These are phyloP conservation scores for Lactarius pseudohatsudake DNA, from an alignment of 768 basidiomycete species.

Conservation along the genomic window DNA sequence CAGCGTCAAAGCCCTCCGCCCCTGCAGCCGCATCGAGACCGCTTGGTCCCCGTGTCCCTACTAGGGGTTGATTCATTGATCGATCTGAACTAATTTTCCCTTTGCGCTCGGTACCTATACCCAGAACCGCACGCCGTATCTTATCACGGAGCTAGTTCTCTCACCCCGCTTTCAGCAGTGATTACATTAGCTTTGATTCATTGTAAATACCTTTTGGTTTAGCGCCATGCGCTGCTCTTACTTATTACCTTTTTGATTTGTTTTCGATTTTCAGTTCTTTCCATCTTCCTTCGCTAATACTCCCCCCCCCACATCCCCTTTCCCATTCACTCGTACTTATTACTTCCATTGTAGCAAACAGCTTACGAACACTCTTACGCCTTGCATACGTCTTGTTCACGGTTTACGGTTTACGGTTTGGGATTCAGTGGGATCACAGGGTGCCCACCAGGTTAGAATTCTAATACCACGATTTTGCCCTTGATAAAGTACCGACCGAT, in stretches of 20 bases:
- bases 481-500: neutral
- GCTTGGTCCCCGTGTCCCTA: conserved; percentile 25
- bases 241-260: conserved; percentile 30
- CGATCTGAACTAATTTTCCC: conserved; percentile 24
- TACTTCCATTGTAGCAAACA: conserved; percentile 28
- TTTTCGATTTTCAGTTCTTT: conserved; percentile 5
- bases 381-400: conserved; percentile 25
- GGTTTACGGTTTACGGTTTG: conserved; percentile 12
- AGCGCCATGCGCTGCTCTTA: conserved; percentile 26
- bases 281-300: conserved; percentile 20
- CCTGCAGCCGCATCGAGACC: conserved; percentile 23
- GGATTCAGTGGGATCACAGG: conserved; percentile 24
- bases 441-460: conserved; percentile 22
- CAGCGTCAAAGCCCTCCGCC: conserved; percentile 23
- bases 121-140: conserved; percentile 28
- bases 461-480: conserved; percentile 23
- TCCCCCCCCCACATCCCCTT: conserved; percentile 9
- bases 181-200: conserved; percentile 28
- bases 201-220: conserved; percentile 27
- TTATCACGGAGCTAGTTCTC: conserved; percentile 30
- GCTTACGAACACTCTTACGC: conserved; percentile 26
- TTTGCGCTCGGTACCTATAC: conserved; percentile 28
- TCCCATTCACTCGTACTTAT: conserved; percentile 22
- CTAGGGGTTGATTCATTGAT: conserved; percentile 19
- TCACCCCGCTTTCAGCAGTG: conserved; percentile 21